These are phyloP conservation scores for Raffaelea arxii DNA, from an alignment of 2,329 filamentous ascomycete genomes.

Conservation along the genomic window DNA sequence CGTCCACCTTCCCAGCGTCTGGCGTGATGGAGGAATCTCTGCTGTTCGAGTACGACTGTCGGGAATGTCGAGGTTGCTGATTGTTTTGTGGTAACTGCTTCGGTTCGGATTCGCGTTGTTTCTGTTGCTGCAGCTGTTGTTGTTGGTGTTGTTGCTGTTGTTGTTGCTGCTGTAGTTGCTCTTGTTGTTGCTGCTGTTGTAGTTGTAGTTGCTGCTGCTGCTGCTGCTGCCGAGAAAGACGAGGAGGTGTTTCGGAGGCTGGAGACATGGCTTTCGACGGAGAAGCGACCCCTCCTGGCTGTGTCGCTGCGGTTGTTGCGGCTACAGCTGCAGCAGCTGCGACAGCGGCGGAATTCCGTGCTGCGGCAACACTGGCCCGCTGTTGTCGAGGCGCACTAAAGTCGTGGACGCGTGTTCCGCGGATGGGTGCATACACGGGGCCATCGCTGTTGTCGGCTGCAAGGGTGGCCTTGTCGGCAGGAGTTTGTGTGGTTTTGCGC, in stretches of 20 bases:
- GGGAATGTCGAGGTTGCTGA: no score
- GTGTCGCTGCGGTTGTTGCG: constrained; percentile 2
- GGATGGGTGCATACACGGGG: constrained; percentile 52
- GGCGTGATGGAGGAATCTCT: constrained; percentile 3
- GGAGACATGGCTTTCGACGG: neutral
- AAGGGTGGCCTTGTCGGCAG: constrained; percentile 31
- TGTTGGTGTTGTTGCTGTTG: neutral
- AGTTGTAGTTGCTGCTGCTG: neutral
- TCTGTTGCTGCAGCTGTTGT: neutral
- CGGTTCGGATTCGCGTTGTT: neutral
- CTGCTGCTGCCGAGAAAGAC: neutral
- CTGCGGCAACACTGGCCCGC: no score
- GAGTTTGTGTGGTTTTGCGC: constrained; percentile 42
- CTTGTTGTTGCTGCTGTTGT: no score
- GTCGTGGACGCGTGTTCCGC: constrained; percentile 54
- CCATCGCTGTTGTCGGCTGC: constrained; percentile 31
- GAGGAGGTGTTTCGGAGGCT: neutral
- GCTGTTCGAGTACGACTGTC: constrained; percentile 2
- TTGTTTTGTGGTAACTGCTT: no score
- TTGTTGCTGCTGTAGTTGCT: neutral
- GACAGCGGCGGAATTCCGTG: constrained; percentile 17
- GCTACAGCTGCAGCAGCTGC: neutral
- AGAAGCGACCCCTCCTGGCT: neutral
- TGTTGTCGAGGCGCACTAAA: constrained; percentile 55
- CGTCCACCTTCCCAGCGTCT: neutral